phyloP scores from a whole-genome alignment of 108 stramenopile species.

The Parmales sp. region DNA sequence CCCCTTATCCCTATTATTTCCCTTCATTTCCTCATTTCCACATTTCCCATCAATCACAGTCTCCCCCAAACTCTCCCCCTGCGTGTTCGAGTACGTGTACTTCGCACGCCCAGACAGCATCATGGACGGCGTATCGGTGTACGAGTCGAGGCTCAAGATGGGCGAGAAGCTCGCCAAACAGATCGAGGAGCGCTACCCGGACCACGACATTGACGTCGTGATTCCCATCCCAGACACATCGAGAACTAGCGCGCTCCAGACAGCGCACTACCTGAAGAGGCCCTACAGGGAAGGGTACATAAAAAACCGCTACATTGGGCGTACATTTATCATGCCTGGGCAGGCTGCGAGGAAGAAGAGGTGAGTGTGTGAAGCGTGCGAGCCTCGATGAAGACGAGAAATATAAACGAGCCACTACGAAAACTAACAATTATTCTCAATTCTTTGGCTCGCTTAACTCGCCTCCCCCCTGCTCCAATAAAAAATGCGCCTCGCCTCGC shows the following conservation, averaged over 20 bases:
- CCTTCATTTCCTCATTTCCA: no score
- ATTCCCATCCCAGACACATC: slow-evolving; percentile 97
- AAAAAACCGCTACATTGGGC: slow-evolving; percentile 97
- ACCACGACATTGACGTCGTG: slow-evolving; percentile 92
- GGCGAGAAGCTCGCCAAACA: slow-evolving; percentile 87
- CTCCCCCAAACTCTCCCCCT: slow-evolving; percentile 51
- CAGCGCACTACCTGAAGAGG: slow-evolving; percentile 64
- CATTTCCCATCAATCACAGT: no score
- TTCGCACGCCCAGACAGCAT: slow-evolving; percentile 97
- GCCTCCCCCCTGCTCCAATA: no score
- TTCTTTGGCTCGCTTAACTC: no score
- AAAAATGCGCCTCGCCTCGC: no score
- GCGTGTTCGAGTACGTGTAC: slow-evolving; percentile 99
- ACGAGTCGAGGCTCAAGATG: slow-evolving; percentile 93
- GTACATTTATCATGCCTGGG: slow-evolving; percentile 99
- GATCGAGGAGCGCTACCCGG: slow-evolving; percentile 66
- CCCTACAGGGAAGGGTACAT: slow-evolving; percentile 97
- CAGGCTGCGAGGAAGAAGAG: slow-evolving; percentile 90
- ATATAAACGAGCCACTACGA: no score
- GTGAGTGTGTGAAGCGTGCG: no score
- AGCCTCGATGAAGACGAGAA: no score
- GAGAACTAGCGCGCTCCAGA: slow-evolving; percentile 84
- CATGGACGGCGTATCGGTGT: slow-evolving; percentile 93
- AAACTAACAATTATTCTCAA: no score
- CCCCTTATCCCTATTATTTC: no score